Conservation (phyloP, 2,329 filamentous ascomycete genomes). For the Escovopsis sp. region DNA sequence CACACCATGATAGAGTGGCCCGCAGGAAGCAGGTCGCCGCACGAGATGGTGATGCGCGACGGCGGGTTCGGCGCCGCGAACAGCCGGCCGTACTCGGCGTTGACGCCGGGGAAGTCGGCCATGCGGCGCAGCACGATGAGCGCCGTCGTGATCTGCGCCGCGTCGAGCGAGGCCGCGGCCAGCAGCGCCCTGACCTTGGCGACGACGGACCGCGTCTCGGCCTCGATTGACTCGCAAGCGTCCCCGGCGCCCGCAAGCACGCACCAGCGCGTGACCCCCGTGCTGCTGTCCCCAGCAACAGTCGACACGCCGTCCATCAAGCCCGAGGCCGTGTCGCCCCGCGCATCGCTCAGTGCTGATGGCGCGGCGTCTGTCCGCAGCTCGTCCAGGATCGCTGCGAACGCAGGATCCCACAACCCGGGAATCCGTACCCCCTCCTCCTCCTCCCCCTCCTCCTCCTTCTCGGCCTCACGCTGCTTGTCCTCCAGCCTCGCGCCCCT, state of each 20-base stretch:
- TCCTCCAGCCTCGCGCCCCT: constrained; percentile 37
- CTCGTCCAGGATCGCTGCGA: constrained; percentile 24
- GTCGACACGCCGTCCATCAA: background rate
- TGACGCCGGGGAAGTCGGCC: constrained; percentile 62
- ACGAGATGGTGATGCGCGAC: constrained; percentile 69
- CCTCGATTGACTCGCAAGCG: constrained; percentile 22
- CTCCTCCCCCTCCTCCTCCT: constrained; percentile 15
- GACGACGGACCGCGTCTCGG: constrained; percentile 35
- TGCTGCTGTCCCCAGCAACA: constrained; percentile 5
- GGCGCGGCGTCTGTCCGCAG: background rate
- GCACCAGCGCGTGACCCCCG: constrained; percentile 22
- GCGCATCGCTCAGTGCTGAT: background rate
- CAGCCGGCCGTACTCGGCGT: constrained; percentile 58
- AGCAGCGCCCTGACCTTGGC: constrained; percentile 29
- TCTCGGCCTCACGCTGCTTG: constrained; percentile 16
- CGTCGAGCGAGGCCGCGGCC: constrained; percentile 13
- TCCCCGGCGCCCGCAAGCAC: constrained; percentile 17
- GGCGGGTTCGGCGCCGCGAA: constrained; percentile 73
- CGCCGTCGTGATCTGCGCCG: constrained; percentile 34
- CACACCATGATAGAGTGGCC: constrained; percentile 47
- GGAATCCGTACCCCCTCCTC: constrained; percentile 38
- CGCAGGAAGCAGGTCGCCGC: constrained; percentile 49
- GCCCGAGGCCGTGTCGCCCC: background rate
- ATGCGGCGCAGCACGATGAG: constrained; percentile 65
- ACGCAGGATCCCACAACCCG: constrained; percentile 50